Conservation (phyloP, 2,329 filamentous ascomycete genomes). For the Cucurbitaria berberidis region DNA sequence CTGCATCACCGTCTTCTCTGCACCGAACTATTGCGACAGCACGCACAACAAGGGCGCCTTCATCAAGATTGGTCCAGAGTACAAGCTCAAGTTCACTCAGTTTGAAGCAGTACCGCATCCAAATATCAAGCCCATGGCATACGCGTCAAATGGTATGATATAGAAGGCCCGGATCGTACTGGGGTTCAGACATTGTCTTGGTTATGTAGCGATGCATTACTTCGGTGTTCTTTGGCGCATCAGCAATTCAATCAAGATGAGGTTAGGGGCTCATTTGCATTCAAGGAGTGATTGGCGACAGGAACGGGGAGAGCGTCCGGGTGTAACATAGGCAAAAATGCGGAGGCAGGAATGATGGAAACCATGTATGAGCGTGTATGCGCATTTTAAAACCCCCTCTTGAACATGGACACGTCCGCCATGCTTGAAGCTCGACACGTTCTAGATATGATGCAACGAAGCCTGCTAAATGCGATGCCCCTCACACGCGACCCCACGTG, state of each 20-base stretch:
- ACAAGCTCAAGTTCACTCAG: constrained; percentile 89
- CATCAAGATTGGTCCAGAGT: constrained; percentile 92
- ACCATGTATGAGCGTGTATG: background rate
- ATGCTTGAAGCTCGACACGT: background rate
- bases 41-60: constrained; percentile 98
- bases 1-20: constrained; percentile 99
- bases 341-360: background rate
- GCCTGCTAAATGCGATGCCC: constrained; percentile 13
- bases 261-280: constrained; percentile 24
- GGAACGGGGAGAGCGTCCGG: constrained; percentile 11
- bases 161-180: constrained; percentile 44
- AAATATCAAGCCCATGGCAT: constrained; percentile 91
- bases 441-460: background rate
- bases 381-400: background rate
- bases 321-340: constrained; percentile 15
- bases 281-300: constrained; percentile 15
- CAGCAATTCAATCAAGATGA: constrained; percentile 29
- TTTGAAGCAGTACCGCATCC: constrained; percentile 98
- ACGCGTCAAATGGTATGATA: constrained; percentile 84
- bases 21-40: constrained; percentile 95
- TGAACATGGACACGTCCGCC: background rate
- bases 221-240: constrained; percentile 46
- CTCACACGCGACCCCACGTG: constrained; percentile 18
- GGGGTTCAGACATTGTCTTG: constrained; percentile 20
- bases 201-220: constrained; percentile 43